Base-by-base conservation (phyloP, 371 early-diverging fungal genomes). In the Mortierella sp. region DNA sequence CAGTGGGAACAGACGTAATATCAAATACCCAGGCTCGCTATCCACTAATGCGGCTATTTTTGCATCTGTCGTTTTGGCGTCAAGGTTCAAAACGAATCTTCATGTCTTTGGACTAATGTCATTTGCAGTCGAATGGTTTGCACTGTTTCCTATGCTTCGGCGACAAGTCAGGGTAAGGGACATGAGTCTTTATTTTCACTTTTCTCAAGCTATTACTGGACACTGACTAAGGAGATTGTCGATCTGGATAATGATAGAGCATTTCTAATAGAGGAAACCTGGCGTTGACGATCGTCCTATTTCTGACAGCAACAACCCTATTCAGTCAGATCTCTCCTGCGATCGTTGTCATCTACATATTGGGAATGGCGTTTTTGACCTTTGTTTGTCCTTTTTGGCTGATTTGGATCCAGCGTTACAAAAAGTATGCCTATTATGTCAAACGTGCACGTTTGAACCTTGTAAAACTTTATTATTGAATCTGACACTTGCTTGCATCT, bases 21-120 rank as follows among this genome's bases (percentile, higher is more conserved):
- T 71, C 61, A 90, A 96, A 64, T 97, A 96, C 71, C 96, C 98
- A 1, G 97, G 95, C 12, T 94, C 97, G 2, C 83, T 98, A 17
- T 95, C 97, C 7, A 94, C 96, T 26, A 99, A 98, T 83, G 96
- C 97, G 0, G 98, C 96, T 19, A 95, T 98, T 19, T 96, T 97
- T 77, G 98, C 96, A 0, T 95, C 96, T 9, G 97, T 98, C 0
- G 84, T 99, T 15, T 83, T 99, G n/a, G 96, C 98, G 0, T 97
- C 98, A 2, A 88, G 96, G 57, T 83, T 97, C 29, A 71, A 87
- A 49, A 91, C 93, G 47, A 94, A 95, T 72, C 65, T 90, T n/a
- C 89, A 95, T 82, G 97, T 99, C 8, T 96, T 96, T 88, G 91
- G 94, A 4, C 87, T 98, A 57, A 78, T 98, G 83, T 86, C 92